Evolutionary conservation across 83 land plant species (phyloP).

Genomic region (Picea abies): DNA sequence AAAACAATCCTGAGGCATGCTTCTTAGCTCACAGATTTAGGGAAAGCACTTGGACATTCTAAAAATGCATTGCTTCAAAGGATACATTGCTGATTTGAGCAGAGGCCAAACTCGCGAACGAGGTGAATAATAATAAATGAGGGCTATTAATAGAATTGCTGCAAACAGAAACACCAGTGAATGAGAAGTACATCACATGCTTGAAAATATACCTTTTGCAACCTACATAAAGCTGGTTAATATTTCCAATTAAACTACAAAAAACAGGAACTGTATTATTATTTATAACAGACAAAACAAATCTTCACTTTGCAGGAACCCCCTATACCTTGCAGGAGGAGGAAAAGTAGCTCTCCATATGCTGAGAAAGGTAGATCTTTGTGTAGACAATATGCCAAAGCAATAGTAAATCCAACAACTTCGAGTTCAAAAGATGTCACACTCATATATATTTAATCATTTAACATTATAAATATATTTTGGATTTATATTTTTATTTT

Average conservation of each 20-base stretch:
- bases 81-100: constrained; percentile 73
- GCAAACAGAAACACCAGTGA: constrained; percentile 24
- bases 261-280: neutral
- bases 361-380: constrained; percentile 93
- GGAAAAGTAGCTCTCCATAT: constrained; percentile 86
- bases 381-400: constrained; percentile 91
- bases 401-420: constrained; percentile 92
- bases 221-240: neutral
- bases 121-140: constrained; percentile 67
- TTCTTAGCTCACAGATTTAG: no score
- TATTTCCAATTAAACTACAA: neutral
- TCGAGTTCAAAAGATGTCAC: constrained; percentile 88
- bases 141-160: constrained; percentile 68
- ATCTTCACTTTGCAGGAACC: neutral
- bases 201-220: neutral
- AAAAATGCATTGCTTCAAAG: constrained; percentile 17
- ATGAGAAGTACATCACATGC: neutral
- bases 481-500: no score
- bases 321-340: constrained; percentile 78
- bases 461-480: no score
- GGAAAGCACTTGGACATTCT: neutral
- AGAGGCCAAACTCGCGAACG: constrained; percentile 43
- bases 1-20: neutral
- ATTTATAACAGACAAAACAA: neutral
- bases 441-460: no score